Conservation (phyloP, 805 yeast species). For the Isabelozyma rhagii region DNA sequence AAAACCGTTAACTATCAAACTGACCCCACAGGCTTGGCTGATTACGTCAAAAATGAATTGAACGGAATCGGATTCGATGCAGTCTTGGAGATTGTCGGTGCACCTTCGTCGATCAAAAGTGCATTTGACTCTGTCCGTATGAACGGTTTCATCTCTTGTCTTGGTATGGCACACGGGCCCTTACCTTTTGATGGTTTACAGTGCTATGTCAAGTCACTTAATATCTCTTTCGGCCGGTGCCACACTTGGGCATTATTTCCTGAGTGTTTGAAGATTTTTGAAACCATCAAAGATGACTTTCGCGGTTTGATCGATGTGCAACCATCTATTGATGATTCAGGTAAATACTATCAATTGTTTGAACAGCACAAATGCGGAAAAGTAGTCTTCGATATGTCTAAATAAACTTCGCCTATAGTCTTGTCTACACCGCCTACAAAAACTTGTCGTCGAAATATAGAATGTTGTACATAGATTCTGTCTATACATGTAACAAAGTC, state of each 20-base stretch:
- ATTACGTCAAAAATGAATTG: slow-evolving; percentile 32
- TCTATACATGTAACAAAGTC: too few relatives aligned
- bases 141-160: slow-evolving; percentile 55
- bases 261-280: slow-evolving; percentile 50
- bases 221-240: slow-evolving; percentile 61
- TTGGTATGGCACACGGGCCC: slow-evolving; percentile 60
- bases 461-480: too few relatives aligned
- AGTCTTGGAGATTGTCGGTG: slow-evolving; percentile 59
- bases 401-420: not conserved
- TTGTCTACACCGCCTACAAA: too few relatives aligned
- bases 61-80: slow-evolving; percentile 56
- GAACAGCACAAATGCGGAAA: slow-evolving; percentile 54
- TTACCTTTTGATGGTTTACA: slow-evolving; percentile 57
- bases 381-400: slow-evolving; percentile 41
- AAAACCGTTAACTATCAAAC: slow-evolving; percentile 42
- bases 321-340: slow-evolving; percentile 42
- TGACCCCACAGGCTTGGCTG: slow-evolving; percentile 24
- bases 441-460: too few relatives aligned
- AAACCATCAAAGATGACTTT: slow-evolving; percentile 41
- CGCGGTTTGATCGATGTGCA: slow-evolving; percentile 50
- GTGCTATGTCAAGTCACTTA: slow-evolving; percentile 54
- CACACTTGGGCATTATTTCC: slow-evolving; percentile 56
- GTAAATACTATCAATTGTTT: slow-evolving; percentile 47
- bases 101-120: slow-evolving; percentile 45
- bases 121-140: slow-evolving; percentile 55